Base-by-base conservation (phyloP, 176 grass and related monocot genomes). In the Carex pumila region DNA sequence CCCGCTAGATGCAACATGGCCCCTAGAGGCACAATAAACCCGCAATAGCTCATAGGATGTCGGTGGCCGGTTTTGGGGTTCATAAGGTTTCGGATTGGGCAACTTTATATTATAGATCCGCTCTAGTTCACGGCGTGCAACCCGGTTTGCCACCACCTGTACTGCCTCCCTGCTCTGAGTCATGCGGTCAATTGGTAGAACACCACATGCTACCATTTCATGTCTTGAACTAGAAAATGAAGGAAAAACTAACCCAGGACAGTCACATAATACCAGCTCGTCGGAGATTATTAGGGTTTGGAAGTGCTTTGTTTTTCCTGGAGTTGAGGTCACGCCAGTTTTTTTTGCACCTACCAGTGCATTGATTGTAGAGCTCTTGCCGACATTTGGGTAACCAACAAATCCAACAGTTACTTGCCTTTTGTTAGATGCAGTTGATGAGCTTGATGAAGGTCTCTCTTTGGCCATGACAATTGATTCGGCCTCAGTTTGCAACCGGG, bases 341-440 rank as follows among this genome's bases (percentile, higher is more conserved):
- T 82, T 84, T 87, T 98, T 98, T 83, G 89, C 49, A 11, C 95
- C 95, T 52, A 98, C 92, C 53, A 98, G 84, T 57, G 95, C 95
- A 87, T 98, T 98, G 79, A 98, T 98, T 0, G 95, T 98, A 15
- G 95, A 98, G 69, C 95, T 98, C 83, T 98, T 98, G 39, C 95
- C 95, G 45, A 98, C 95, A 86, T 98, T 98, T 12, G 95, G 95
- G 81, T 98, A 98, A 80, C 95, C 95, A 91, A 98, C 91, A 88
- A 98, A 98, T 18, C 95, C 95, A 72, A 93, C 92, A 83, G 92
- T 88, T 17, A 98, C 91, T 84, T 93, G 95, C 65, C 85, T 94
- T 61, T 85, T 85, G 41, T 71, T 52, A 21, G 88, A 72, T 30
- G 85, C 75, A 88, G 81, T 78, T 78, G 73, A 78, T 29, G 81